Percentiles rank a stretch among this genome's conserved stretches.
Evolutionary conservation across 768 basidiomycete genomes (phyloP).

Genomic region (Porphyrellus cyaneotinctus): DNA sequence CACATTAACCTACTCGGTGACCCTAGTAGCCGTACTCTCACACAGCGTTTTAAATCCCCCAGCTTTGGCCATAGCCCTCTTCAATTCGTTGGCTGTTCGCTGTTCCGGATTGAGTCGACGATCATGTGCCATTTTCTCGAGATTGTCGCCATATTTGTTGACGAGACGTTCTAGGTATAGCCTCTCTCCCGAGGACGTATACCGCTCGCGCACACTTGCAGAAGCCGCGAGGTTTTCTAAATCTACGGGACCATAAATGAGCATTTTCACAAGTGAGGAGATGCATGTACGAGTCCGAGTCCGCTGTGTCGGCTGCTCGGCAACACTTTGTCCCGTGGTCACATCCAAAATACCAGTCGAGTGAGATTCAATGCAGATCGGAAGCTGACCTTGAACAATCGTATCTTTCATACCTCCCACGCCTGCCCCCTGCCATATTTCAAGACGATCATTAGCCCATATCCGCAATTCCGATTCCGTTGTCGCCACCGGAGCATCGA

Average conservation of each 20-base stretch:
- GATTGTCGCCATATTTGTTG: conserved; percentile 64
- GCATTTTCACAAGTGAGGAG: background rate
- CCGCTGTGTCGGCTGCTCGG: conserved; percentile 1
- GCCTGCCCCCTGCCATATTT: background rate
- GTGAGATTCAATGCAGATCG: background rate
- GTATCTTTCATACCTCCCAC: background rate
- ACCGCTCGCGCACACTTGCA: conserved; percentile 47
- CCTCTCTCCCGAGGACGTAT: conserved; percentile 66
- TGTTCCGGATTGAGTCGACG: conserved; percentile 77
- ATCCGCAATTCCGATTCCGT: conserved; percentile 15
- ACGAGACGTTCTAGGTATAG: conserved; percentile 65
- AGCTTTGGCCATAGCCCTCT: conserved; percentile 55
- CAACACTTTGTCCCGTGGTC: background rate
- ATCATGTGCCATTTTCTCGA: conserved; percentile 76
- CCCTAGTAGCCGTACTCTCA: background rate
- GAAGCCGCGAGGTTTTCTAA: conserved; percentile 60
- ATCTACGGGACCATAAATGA: conserved; percentile 37
- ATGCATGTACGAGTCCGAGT: background rate
- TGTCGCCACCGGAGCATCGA: conserved; percentile 34
- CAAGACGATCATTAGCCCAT: conserved; percentile 15
- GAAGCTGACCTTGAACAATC: conserved; percentile 34
- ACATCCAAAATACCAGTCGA: background rate
- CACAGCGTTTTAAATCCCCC: conserved; percentile 38
- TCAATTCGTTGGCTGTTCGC: conserved; percentile 76
- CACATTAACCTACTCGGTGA: conserved; percentile 7